Evolutionary conservation across 1,284 basidiomycete genomes (phyloP).

Genomic region (Pisolithus thermaeus): DNA sequence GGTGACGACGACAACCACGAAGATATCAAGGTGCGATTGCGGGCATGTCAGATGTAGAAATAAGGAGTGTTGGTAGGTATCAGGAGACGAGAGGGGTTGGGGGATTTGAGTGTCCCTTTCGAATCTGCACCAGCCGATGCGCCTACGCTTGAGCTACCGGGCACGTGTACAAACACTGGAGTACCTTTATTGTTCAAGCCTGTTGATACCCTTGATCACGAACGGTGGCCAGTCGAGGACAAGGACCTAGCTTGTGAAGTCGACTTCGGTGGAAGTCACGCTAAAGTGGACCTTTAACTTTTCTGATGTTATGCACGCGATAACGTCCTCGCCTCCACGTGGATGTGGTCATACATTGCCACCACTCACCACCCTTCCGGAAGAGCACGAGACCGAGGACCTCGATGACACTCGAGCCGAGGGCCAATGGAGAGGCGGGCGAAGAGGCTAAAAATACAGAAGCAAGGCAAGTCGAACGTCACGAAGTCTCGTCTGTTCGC

Average conservation of each 20-base stretch:
- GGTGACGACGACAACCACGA: neutral
- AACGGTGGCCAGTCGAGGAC: slow-evolving; percentile 15
- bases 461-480: slow-evolving; percentile 6
- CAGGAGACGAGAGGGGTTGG: slow-evolving; percentile 19
- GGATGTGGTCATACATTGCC: no score
- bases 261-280: neutral
- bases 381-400: slow-evolving; percentile 4
- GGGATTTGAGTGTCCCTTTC: slow-evolving; percentile 3
- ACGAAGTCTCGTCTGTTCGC: slow-evolving; percentile 3
- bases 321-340: no score
- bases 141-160: slow-evolving; percentile 22
- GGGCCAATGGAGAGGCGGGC: no score
- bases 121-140: slow-evolving; percentile 12
- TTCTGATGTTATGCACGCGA: neutral
- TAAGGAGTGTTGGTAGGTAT: slow-evolving; percentile 48
- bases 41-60: slow-evolving; percentile 32
- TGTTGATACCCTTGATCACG: no score
- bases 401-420: slow-evolving; percentile 5
- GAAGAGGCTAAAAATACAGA: neutral
- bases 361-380: no score
- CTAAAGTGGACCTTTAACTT: slow-evolving; percentile 14
- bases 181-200: no score
- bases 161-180: slow-evolving; percentile 13
- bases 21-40: slow-evolving; percentile 12
- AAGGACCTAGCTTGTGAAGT: slow-evolving; percentile 14